Evolutionary conservation across 2,329 filamentous ascomycete genomes (phyloP).

Genomic region (Aspergillus novofumigatus): DNA sequence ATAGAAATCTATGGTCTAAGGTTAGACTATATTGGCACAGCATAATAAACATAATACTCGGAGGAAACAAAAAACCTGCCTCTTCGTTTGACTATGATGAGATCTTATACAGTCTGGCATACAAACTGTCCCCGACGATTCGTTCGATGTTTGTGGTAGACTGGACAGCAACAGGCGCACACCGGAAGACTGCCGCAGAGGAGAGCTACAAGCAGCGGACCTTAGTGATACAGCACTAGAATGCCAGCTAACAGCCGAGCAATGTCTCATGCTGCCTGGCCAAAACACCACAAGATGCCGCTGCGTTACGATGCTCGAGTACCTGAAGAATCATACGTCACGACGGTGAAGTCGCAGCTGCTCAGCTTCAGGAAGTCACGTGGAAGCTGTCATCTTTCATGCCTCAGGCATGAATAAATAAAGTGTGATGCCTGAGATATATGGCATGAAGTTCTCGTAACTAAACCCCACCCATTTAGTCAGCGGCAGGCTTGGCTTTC

Average conservation of each 20-base stretch:
- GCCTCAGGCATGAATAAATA: no score
- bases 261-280: constrained; percentile 8
- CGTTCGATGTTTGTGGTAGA: not conserved
- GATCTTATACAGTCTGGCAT: not conserved
- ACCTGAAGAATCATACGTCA: not conserved
- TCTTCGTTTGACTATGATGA: constrained; percentile 7
- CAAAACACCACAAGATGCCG: not conserved
- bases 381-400: not conserved
- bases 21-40: constrained; percentile 7
- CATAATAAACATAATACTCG: not conserved
- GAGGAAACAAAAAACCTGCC: constrained; percentile 12
- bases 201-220: constrained; percentile 1
- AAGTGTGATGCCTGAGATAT: no score
- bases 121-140: constrained; percentile 1
- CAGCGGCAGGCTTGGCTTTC: not conserved
- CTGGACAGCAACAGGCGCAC: not conserved
- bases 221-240: constrained; percentile 8
- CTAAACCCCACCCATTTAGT: not conserved
- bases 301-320: not conserved
- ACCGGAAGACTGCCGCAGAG: not conserved
- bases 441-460: not conserved
- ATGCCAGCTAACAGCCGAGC: constrained; percentile 7
- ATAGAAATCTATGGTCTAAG: constrained; percentile 7
- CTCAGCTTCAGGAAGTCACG: not conserved
- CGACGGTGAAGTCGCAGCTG: not conserved